Base-by-base conservation (phyloP, 2,329 filamentous ascomycete species). In the Simplicillium aogashimaense region DNA sequence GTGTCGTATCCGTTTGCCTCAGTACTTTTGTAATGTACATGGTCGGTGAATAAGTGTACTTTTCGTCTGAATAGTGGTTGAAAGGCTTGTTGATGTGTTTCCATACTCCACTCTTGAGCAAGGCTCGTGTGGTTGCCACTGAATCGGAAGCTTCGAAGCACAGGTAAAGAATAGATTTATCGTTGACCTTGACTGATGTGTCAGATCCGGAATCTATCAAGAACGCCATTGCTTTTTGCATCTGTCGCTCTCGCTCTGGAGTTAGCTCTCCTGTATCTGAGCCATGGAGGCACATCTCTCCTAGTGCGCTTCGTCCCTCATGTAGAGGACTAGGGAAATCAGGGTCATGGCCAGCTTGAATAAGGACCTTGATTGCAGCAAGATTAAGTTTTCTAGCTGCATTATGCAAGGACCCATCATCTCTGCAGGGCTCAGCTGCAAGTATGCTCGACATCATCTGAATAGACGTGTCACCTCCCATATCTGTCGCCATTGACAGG, bases 371-470 rank as follows among this genome's bases (percentile, higher is more conserved):
- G 45, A 81, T 72, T 2, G 70, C 71, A 11, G 69, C 58, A 0
- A 78, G 46, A 46, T 81, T 76, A 15, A 83, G 63, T 36, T 73
- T 68, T 11, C 74, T 65, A 0, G 78, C 72, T 3, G 78, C 76
- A 44, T 81, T 78, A 49, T 84, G 80, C 3, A 85, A 62, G 2
- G 77, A 82, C 0, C 79, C 78, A 43, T 85, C 80, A 42, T 83
- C 76, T 33, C 64, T 67, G 2, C 72, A 67, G 1, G 76, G 72
- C 15, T 74, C 72, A 0, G 73, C 70, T 0, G 67, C 67, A 5
- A 81, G 61, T 1, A 83, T 55, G 38, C 65, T 67, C 2, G 64
- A 60, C 69, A 77, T 70, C 56, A 78, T 72, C 9, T 65, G 60
- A 14, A 69, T 69, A 1, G 70, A 67, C 11, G 74, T 46, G 0